Percentiles rank a stretch among this genome's conserved stretches.
phyloP scores from a whole-genome alignment of 495 filamentous ascomycete genomes.

The Penicillium cosmopolitanum region DNA sequence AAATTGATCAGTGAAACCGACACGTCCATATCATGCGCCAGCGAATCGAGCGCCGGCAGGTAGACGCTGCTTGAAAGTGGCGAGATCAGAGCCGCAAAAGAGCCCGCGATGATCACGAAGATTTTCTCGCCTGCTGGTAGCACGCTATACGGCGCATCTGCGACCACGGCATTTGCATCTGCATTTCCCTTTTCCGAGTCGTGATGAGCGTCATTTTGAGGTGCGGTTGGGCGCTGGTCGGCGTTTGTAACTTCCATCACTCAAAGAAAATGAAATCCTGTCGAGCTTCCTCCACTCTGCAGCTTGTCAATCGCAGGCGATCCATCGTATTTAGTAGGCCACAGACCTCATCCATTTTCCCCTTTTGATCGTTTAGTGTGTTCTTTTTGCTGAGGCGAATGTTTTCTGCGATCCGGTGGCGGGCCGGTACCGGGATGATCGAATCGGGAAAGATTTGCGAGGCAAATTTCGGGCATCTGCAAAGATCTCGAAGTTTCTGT shows the following conservation, averaged over 20 bases:
- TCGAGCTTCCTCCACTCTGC: neutral
- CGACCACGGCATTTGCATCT: neutral
- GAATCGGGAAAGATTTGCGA: neutral
- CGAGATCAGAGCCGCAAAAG: slow-evolving; percentile 38
- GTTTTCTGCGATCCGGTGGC: slow-evolving; percentile 9
- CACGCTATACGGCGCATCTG: slow-evolving; percentile 29
- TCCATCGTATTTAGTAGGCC: neutral
- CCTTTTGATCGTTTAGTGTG: neutral
- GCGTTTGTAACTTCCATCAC: neutral
- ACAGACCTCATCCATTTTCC: neutral
- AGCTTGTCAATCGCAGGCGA: neutral
- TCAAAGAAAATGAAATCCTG: neutral
- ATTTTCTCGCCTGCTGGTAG: slow-evolving; percentile 30
- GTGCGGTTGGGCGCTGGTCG: neutral
- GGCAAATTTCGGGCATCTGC: neutral
- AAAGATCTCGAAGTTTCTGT: neutral
- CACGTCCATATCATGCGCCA: slow-evolving; percentile 41
- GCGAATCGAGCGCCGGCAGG: slow-evolving; percentile 41
- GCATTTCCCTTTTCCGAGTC: neutral
- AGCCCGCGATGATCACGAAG: slow-evolving; percentile 32
- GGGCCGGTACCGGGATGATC: slow-evolving; percentile 21
- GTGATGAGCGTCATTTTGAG: neutral
- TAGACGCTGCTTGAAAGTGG: slow-evolving; percentile 51
- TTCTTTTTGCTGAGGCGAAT: neutral
- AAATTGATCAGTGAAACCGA: slow-evolving; percentile 48